phyloP scores from a whole-genome alignment of 2,329 filamentous ascomycete species.

The Passalora sequoiae region DNA sequence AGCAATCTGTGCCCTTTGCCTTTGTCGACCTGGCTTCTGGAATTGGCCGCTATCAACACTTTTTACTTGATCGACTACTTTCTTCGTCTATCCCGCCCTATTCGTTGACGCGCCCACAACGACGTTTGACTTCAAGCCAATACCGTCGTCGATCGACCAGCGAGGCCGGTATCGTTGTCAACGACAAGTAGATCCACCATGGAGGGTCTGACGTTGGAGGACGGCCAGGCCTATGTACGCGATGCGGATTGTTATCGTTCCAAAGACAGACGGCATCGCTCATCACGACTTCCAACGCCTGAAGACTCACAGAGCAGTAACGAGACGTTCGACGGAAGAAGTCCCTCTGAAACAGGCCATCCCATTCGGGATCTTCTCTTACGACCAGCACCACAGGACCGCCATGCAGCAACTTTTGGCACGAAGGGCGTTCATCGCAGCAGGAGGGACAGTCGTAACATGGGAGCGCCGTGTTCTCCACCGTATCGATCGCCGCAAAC shows the following conservation, averaged over 20 bases:
- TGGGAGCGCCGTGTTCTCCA: conserved; percentile 26
- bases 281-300: conserved; percentile 29
- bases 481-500: conserved; percentile 26
- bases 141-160: no score
- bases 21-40: conserved; percentile 12
- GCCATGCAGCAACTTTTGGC: conserved; percentile 9
- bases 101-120: no score
- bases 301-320: conserved; percentile 29
- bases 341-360: conserved; percentile 13
- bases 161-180: no score
- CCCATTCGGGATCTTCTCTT: conserved; percentile 10
- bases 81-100: no score
- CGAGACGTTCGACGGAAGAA: conserved; percentile 23
- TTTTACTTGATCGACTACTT: no score
- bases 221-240: conserved; percentile 15
- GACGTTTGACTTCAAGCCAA: no score
- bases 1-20: conserved; percentile 14
- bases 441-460: conserved; percentile 23
- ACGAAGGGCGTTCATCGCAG: conserved; percentile 10
- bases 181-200: conserved; percentile 8
- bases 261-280: conserved; percentile 24
- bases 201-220: conserved; percentile 21
- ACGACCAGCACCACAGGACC: conserved; percentile 4
- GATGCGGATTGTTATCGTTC: conserved; percentile 8
- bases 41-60: conserved; percentile 10